Conservation (phyloP, 805 yeast species). For the Lipomyces sp. region DNA sequence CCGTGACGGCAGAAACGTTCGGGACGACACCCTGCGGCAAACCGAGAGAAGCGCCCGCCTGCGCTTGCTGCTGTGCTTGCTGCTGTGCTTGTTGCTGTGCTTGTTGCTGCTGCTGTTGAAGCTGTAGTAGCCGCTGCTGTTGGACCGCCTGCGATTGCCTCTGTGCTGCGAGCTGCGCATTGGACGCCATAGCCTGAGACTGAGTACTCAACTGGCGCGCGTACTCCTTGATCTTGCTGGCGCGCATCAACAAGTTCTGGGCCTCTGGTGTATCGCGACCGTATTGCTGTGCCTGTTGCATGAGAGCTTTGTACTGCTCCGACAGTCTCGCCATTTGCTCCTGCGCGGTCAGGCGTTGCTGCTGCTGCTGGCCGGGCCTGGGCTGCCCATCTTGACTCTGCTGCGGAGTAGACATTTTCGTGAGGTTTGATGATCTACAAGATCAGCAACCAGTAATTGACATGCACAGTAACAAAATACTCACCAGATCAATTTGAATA, state of each 20-base stretch:
- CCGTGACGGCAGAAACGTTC: slow-evolving; percentile 3
- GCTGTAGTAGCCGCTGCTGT: slow-evolving; percentile 8
- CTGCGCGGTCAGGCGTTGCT: slow-evolving; percentile 1
- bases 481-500: too few species aligned
- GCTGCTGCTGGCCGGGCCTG: slow-evolving; percentile 8
- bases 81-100: slow-evolving; percentile 12
- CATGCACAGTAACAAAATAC: too few species aligned
- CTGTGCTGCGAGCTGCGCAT: slow-evolving; percentile 5
- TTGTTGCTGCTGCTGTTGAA: slow-evolving; percentile 8
- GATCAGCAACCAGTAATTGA: too few species aligned
- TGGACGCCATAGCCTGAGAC: background rate
- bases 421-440: too few species aligned
- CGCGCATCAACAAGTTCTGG: slow-evolving; percentile 16
- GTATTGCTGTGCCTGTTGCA: slow-evolving; percentile 24
- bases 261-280: slow-evolving; percentile 22
- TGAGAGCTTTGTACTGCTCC: slow-evolving; percentile 20
- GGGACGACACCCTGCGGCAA: slow-evolving; percentile 2
- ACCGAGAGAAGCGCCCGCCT: background rate
- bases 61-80: slow-evolving; percentile 15
- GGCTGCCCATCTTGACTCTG: slow-evolving; percentile 4
- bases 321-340: slow-evolving; percentile 23
- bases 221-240: slow-evolving; percentile 18
- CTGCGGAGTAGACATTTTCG: slow-evolving; percentile 3
- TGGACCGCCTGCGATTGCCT: slow-evolving; percentile 8
- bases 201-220: slow-evolving; percentile 12